A percentile compares a stretch with the other conserved stretches of the same genome.
Conservation (phyloP, 176 grass and related monocot genomes). For the Luzula sylvatica region DNA sequence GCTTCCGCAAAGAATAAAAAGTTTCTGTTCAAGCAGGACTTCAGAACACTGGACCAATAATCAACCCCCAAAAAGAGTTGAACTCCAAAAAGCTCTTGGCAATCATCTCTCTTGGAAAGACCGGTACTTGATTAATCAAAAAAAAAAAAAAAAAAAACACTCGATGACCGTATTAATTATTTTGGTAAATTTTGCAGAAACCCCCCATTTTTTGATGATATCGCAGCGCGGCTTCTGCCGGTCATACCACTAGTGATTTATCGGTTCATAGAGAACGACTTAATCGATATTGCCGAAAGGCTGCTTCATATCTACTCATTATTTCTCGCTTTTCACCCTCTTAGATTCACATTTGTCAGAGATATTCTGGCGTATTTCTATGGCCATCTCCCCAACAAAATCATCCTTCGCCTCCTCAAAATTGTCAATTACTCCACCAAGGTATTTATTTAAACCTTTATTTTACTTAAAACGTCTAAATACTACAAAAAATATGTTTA, state of each 20-base stretch:
- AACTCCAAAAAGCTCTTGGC: constrained; percentile 96
- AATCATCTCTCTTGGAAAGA: constrained; percentile 99
- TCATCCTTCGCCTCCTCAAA: constrained; percentile 78
- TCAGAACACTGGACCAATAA: constrained; percentile 90
- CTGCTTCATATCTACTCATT: constrained; percentile 75
- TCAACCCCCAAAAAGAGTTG: constrained; percentile 90
- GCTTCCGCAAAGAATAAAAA: constrained; percentile 82
- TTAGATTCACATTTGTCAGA: constrained; percentile 92
- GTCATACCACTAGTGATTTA: constrained; percentile 93
- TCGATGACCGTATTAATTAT: constrained; percentile 20
- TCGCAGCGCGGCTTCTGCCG: constrained; percentile 75
- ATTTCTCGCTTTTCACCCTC: constrained; percentile 79
- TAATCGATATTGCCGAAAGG: constrained; percentile 71
- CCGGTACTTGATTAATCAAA: constrained; percentile 34
- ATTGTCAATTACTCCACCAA: constrained; percentile 70
- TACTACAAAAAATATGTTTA: too few relatives aligned
- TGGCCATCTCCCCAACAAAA: constrained; percentile 70
- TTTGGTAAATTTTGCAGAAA: constrained; percentile 47
- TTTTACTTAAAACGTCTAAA: too few relatives aligned
- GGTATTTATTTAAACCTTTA: constrained; percentile 27
- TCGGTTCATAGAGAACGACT: constrained; percentile 92
- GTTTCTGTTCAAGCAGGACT: constrained; percentile 55
- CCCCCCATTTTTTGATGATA: constrained; percentile 95
- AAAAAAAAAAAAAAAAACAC: too few relatives aligned
- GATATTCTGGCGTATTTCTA: constrained; percentile 99